phyloP scores from a whole-genome alignment of 768 basidiomycete species.

The Tremella fuciformis region DNA sequence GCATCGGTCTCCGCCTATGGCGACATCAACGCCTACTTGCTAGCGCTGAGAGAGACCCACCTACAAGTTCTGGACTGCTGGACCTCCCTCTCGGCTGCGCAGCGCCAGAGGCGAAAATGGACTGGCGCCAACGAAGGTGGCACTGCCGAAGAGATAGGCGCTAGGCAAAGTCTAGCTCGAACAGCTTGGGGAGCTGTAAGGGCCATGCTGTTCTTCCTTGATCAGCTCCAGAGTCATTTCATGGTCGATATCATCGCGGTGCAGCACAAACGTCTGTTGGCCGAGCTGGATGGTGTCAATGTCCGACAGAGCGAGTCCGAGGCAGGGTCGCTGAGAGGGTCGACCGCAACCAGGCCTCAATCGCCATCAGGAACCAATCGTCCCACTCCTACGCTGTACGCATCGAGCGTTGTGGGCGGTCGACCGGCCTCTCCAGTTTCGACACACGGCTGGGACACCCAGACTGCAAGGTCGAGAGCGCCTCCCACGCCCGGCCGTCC shows the following conservation, averaged over 20 bases:
- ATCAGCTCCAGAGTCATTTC: slow-evolving; percentile 75
- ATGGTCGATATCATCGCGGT: slow-evolving; percentile 87
- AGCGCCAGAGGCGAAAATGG: slow-evolving; percentile 78
- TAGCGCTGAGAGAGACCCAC: slow-evolving; percentile 79
- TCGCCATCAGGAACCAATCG: not conserved
- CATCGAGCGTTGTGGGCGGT: slow-evolving; percentile 8
- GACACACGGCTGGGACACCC: slow-evolving; percentile 16
- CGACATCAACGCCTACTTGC: slow-evolving; percentile 74
- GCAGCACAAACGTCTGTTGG: slow-evolving; percentile 72
- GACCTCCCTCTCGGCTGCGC: slow-evolving; percentile 79
- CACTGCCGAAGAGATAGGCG: slow-evolving; percentile 63
- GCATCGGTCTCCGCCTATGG: slow-evolving; percentile 72
- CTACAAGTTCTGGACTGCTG: slow-evolving; percentile 75
- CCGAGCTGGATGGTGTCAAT: slow-evolving; percentile 46
- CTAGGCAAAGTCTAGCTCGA: slow-evolving; percentile 65
- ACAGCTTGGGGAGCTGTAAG: slow-evolving; percentile 83
- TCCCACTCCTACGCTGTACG: not conserved
- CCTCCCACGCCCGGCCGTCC: slow-evolving; percentile 26
- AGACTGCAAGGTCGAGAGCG: slow-evolving; percentile 19
- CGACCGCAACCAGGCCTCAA: not conserved
- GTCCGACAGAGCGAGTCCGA: not conserved
- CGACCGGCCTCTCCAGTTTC: slow-evolving; percentile 9
- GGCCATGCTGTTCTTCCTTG: slow-evolving; percentile 89
- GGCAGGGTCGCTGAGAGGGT: slow-evolving; percentile 20
- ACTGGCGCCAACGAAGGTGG: slow-evolving; percentile 84